Conservation (phyloP, 352 stramenopile species). For the Globisporangium cederbergense region DNA sequence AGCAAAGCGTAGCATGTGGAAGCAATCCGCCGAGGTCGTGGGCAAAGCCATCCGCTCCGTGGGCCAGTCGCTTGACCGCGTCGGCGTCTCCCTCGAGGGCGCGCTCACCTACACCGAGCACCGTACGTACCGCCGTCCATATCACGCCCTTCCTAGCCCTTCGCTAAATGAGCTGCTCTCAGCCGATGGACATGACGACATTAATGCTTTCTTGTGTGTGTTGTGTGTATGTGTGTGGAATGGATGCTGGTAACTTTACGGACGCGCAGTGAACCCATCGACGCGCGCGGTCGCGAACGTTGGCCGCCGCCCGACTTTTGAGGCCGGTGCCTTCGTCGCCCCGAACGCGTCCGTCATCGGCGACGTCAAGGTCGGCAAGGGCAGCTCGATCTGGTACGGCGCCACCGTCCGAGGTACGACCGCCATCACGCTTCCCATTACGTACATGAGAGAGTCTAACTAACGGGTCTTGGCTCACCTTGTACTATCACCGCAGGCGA, state of each 20-base stretch:
- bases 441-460: neutral
- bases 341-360: constrained; percentile 92
- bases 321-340: constrained; percentile 78
- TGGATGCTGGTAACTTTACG: neutral
- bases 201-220: constrained; percentile 5
- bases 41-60: constrained; percentile 84
- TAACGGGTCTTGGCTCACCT: neutral
- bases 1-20: constrained; percentile 46
- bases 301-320: constrained; percentile 57
- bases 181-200: neutral
- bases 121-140: constrained; percentile 43
- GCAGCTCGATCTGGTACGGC: constrained; percentile 92
- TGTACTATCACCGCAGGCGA: constrained; percentile 44
- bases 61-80: constrained; percentile 82
- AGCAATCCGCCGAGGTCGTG: constrained; percentile 59
- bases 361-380: constrained; percentile 89
- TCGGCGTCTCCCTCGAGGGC: constrained; percentile 79
- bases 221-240: neutral
- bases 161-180: neutral
- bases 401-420: constrained; percentile 81
- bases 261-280: constrained; percentile 68
- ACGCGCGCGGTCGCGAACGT: constrained; percentile 74
- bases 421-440: neutral
- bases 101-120: constrained; percentile 85
- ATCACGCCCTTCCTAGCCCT: neutral